phyloP scores from a whole-genome alignment of 129 eudicot genomes.

The Cynara cardunculus region DNA sequence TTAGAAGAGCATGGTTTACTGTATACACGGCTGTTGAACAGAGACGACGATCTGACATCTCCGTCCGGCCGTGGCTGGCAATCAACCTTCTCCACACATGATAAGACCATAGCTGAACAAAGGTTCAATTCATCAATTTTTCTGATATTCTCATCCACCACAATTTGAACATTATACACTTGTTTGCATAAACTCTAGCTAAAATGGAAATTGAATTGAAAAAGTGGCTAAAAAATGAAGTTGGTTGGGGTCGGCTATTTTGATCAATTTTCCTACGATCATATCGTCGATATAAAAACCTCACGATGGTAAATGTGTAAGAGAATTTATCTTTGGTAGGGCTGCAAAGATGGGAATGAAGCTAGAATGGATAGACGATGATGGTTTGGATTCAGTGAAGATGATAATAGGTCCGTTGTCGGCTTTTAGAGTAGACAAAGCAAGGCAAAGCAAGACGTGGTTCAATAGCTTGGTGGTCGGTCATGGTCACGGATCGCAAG shows the following conservation, averaged over 20 bases:
- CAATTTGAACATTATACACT: background rate
- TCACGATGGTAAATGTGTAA: too few species aligned
- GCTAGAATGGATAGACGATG: constrained; percentile 20
- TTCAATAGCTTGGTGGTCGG: constrained; percentile 42
- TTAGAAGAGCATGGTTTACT: constrained; percentile 15
- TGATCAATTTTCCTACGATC: too few species aligned
- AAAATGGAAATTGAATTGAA: too few species aligned
- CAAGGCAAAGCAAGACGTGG: constrained; percentile 17
- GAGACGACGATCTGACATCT: background rate
- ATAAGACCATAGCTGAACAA: background rate
- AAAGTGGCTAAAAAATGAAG: too few species aligned
- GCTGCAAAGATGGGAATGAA: constrained; percentile 18
- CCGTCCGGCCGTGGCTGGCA: constrained; percentile 17
- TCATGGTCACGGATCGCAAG: constrained; percentile 18
- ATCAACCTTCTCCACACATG: constrained; percentile 15
- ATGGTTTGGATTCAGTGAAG: constrained; percentile 23
- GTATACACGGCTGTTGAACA: background rate
- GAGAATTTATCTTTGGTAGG: background rate
- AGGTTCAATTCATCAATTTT: background rate
- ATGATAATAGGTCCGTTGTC: constrained; percentile 8
- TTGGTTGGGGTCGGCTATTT: background rate
- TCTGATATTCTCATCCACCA: background rate
- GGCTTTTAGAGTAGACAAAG: constrained; percentile 15
- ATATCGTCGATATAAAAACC: too few species aligned
- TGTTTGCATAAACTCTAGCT: too few species aligned